phyloP scores from a whole-genome alignment of 805 yeast species.

The Isabelozyma pseudorhagii region DNA sequence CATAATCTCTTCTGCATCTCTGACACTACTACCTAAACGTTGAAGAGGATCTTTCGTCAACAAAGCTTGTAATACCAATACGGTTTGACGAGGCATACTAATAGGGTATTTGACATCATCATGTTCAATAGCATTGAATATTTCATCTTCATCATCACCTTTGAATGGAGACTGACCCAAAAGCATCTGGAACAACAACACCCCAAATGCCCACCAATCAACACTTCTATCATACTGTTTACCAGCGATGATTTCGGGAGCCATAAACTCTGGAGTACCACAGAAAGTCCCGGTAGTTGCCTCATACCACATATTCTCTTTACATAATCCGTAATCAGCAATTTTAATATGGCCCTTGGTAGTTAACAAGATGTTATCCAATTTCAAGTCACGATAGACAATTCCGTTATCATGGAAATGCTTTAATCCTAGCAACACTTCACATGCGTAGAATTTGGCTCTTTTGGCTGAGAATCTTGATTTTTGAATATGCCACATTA shows the following conservation, averaged over 20 bases:
- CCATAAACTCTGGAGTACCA: constrained; percentile 99
- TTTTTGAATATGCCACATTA: constrained; percentile 99
- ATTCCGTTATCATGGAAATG: constrained; percentile 95
- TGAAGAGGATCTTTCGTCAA: constrained; percentile 82
- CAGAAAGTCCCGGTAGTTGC: constrained; percentile 91
- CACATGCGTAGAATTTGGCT: constrained; percentile 97
- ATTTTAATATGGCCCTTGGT: constrained; percentile 92
- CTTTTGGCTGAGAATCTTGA: constrained; percentile 82
- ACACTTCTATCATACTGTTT: constrained; percentile 91
- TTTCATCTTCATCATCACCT: constrained; percentile 96
- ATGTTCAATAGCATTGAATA: constrained; percentile 90
- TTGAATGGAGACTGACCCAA: constrained; percentile 95
- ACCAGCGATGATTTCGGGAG: constrained; percentile 94
- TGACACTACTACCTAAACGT: constrained; percentile 83
- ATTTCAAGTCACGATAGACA: constrained; percentile 91
- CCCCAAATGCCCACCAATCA: constrained; percentile 99
- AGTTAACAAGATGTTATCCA: constrained; percentile 89
- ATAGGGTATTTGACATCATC: constrained; percentile 97
- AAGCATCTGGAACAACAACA: constrained; percentile 91
- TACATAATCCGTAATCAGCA: constrained; percentile 97
- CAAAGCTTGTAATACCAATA: constrained; percentile 85
- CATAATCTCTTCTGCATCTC: constrained; percentile 93
- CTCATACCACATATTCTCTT: constrained; percentile 85
- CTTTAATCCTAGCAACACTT: constrained; percentile 85
- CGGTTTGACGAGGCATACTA: constrained; percentile 96